Evolutionary conservation across 2,329 filamentous ascomycete species (phyloP), one percentile per base, ranked within the genome.

Genomic region (Cephalotrichum gorgonifer): DNA sequence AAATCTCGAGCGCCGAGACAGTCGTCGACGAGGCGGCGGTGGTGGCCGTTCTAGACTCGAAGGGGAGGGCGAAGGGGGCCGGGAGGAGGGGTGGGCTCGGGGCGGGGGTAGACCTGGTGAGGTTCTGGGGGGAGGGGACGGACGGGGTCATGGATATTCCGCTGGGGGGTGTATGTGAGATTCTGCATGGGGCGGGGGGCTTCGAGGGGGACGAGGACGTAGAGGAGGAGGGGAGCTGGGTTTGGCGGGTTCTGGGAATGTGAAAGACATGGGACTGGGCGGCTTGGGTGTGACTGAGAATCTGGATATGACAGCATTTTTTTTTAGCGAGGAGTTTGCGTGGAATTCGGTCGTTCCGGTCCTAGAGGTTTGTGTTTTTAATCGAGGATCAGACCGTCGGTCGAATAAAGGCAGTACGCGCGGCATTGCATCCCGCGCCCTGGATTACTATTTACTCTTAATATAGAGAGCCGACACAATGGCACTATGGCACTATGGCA

Each of bases 61-160:
- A 81, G 56, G 86, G 87, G 0, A 58, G 70, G 52, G 62, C 76
- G 44, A 64, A 63, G 47, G 58, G 60, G 22, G 68, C 66, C 44
- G 61, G 57, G 31, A 53, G 54, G 7, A 27, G 46, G 27, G 38
- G 25, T 23, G 63, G 64, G 38, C n/a, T n/a, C n/a, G 60, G 59
- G 27, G 70, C 67, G 33, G 58, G 54, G 50, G 57, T 76, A 54
- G 78, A 88, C 60, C 97, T 91, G 82, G 76, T 59, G 76, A 74
- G 51, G 75, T 95, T n/a, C 17, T 98, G 93, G 93, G 89, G 82
- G 59, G 83, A 87, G 57, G 89, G 93, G 17, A 98, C 93, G 0
- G 93, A 98, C 72, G 93, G 89, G 1, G 93, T 97, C 7, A 86
- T 98, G 86, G 93, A 98, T 68, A 84, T 98, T 44, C 93, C 93